Conservation (phyloP, 768 basidiomycete species). For the Rubroboletus satanas region DNA sequence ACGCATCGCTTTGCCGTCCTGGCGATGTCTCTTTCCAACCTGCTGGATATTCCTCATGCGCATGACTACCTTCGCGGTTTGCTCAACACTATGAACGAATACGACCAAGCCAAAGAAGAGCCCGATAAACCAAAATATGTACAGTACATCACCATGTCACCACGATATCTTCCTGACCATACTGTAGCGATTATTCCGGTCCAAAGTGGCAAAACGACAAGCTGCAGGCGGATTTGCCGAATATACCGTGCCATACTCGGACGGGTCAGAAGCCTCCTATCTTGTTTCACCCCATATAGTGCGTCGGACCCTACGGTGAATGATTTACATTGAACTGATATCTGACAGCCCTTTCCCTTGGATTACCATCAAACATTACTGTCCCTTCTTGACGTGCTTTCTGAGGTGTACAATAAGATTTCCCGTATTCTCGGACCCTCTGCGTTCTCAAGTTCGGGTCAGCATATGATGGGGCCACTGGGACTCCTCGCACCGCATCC, state of each 20-base stretch:
- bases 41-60: constrained; percentile 78
- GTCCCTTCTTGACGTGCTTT: constrained; percentile 84
- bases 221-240: constrained; percentile 51
- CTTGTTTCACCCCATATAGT: constrained; percentile 75
- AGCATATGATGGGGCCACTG: constrained; percentile 74
- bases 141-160: constrained; percentile 8
- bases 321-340: constrained; percentile 2
- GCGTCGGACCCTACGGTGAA: constrained; percentile 26
- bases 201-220: constrained; percentile 54
- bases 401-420: constrained; percentile 87
- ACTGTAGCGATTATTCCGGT: constrained; percentile 54
- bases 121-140: constrained; percentile 67
- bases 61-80: constrained; percentile 77
- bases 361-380: constrained; percentile 89
- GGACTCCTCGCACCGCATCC: constrained; percentile 75
- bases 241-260: constrained; percentile 56
- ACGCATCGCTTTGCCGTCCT: constrained; percentile 81
- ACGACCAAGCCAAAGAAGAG: constrained; percentile 62
- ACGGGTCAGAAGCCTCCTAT: constrained; percentile 62
- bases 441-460: constrained; percentile 62
- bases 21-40: constrained; percentile 79
- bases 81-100: constrained; percentile 67
- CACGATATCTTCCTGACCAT: constrained; percentile 7
- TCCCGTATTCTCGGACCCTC: constrained; percentile 79
- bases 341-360: constrained; percentile 71